A percentile compares a stretch with the other conserved stretches of the same genome.
These are phyloP conservation scores for Cordyceps pruinosa DNA, from an alignment of 2,329 filamentous ascomycete genomes.

Conservation along the genomic window DNA sequence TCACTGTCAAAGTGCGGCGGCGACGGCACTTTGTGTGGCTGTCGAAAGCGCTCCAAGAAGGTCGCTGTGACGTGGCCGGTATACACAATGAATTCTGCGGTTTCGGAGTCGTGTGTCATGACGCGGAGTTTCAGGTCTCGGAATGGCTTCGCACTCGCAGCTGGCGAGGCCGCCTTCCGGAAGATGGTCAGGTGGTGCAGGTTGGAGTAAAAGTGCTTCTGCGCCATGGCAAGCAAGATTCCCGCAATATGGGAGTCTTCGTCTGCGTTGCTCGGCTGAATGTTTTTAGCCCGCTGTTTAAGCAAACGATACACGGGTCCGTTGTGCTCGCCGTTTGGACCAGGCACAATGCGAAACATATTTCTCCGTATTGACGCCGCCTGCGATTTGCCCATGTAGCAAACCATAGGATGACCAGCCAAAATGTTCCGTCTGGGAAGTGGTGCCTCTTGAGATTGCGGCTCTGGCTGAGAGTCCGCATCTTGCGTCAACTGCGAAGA, in stretches of 20 bases:
- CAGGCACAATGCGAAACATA: slow-evolving; percentile 39
- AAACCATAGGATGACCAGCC: slow-evolving; percentile 29
- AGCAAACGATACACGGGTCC: slow-evolving; percentile 42
- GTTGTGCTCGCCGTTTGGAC: slow-evolving; percentile 36
- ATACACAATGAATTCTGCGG: slow-evolving; percentile 47
- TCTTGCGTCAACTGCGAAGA: slow-evolving; percentile 30
- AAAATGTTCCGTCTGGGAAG: slow-evolving; percentile 14
- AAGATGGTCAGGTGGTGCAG: slow-evolving; percentile 15
- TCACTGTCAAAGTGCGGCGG: slow-evolving; percentile 20
- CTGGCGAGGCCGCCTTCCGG: slow-evolving; percentile 22
- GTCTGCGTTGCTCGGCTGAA: slow-evolving; percentile 41
- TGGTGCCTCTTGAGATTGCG: slow-evolving; percentile 17
- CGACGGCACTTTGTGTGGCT: slow-evolving; percentile 35
- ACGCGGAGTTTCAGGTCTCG: slow-evolving; percentile 44
- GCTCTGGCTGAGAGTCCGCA: slow-evolving; percentile 23
- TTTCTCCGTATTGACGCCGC: slow-evolving; percentile 39
- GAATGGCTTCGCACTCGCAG: slow-evolving; percentile 26
- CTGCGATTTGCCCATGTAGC: slow-evolving; percentile 42
- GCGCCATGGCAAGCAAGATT: slow-evolving; percentile 50
- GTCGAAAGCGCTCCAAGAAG: slow-evolving; percentile 44
- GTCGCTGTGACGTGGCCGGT: slow-evolving; percentile 40
- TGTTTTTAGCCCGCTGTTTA: slow-evolving; percentile 37
- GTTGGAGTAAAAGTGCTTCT: slow-evolving; percentile 42
- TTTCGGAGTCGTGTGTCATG: slow-evolving; percentile 42
- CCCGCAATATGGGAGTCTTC: slow-evolving; percentile 47